Conservation (phyloP, 2,329 filamentous ascomycete species). For the Epichloe aotearoae region DNA sequence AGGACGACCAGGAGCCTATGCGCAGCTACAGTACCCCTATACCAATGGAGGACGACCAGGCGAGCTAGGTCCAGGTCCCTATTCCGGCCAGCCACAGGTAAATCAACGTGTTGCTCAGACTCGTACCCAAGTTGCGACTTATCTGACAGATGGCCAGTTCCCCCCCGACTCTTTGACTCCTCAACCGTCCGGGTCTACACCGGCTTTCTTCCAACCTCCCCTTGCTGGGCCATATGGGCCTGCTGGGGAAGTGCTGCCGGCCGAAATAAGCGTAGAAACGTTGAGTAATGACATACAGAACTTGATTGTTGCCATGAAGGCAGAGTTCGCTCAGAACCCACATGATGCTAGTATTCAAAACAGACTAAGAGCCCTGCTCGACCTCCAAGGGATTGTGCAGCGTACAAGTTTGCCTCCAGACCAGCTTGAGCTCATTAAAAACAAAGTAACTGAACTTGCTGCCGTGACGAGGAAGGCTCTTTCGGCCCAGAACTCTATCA, state of each 20-base stretch:
- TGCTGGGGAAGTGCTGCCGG: constrained; percentile 18
- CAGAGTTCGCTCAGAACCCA: constrained; percentile 62
- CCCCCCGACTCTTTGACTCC: constrained; percentile 25
- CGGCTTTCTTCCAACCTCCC: constrained; percentile 29
- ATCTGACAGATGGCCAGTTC: constrained; percentile 12
- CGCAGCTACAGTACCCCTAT: constrained; percentile 15
- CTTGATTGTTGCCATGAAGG: constrained; percentile 59
- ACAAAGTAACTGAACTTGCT: constrained; percentile 67
- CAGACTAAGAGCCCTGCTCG: constrained; percentile 71
- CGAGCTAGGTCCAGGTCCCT: constrained; percentile 8
- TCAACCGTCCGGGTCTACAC: constrained; percentile 21
- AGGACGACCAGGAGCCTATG: constrained; percentile 12
- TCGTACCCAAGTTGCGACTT: background rate
- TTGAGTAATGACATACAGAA: constrained; percentile 74
- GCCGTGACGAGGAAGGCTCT: constrained; percentile 45
- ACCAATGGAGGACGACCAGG: constrained; percentile 18
- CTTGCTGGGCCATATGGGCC: constrained; percentile 24
- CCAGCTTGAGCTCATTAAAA: constrained; percentile 72
- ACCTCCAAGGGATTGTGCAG: constrained; percentile 63
- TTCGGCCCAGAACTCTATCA: constrained; percentile 27
- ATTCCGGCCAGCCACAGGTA: constrained; percentile 17
- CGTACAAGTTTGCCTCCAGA: constrained; percentile 65
- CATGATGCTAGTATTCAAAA: constrained; percentile 64
- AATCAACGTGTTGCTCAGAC: constrained; percentile 5
- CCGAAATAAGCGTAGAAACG: constrained; percentile 52